Evolutionary conservation across 495 filamentous ascomycete genomes (phyloP), one percentile per base, ranked within the genome.

Genomic region (Xylaria scruposa): DNA sequence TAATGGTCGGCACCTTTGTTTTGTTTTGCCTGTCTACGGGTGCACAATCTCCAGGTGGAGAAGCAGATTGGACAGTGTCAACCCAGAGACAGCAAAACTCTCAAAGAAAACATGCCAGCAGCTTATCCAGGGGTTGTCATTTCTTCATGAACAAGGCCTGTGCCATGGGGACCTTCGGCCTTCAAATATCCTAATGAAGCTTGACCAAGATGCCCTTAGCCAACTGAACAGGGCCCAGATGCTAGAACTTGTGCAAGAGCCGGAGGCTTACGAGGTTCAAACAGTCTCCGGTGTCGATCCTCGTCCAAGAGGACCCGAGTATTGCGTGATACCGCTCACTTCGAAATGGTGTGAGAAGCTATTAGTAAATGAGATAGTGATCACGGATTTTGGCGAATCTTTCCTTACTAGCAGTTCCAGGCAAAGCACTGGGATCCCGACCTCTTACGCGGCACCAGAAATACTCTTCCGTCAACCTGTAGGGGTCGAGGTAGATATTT

Each of bases 1-100:
- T 19, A 81, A 82, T 68, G 79, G 80, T 5, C 64, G 61, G 13
- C 81, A 83, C 36, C 65, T 82, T 8, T 79, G 78, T 70, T 61
- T 78, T 6, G 81, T 82, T 21, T 51, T 59, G 26, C 9, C 9
- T 0, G 1, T 67, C 0, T 56, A 67, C 9, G 64, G 64, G 1
- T 47, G 1, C 17, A 17, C 33, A 8, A 33, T 67, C 1, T 53
- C 31, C 0, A 17, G 21, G 6, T 67, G 64, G 64, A 29, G 64
- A 0, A 0, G 1, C 3, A n/a, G 12, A 1, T 33, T 38, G 1
- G n/a, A 54, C 10, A 21, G 19, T 21, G 4, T 67, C 1, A 1
- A 54, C 0, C 64, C 64, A 4, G 13, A n/a, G 44, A 54, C 64
- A 3, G 49, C 12, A 4, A 19, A 56, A 5, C 5, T 21, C n/a